These are phyloP conservation scores for Citrus hindsii DNA, from an alignment of 345 rosid species.

Conservation along the genomic window DNA sequence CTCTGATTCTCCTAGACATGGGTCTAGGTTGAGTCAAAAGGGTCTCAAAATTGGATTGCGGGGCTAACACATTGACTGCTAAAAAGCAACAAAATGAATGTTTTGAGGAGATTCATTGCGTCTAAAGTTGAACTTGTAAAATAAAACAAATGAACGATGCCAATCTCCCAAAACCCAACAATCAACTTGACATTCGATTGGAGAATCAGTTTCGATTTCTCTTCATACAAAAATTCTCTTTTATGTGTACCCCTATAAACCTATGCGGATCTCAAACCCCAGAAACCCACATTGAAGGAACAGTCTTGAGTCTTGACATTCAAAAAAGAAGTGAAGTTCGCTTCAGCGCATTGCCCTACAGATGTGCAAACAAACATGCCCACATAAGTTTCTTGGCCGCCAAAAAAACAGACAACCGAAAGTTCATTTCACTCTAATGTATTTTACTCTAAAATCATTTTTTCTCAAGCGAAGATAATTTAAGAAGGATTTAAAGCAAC, in stretches of 20 bases:
- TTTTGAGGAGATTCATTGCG: conserved; percentile 32
- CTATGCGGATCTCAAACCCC: conserved; percentile 17
- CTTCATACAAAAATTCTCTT: conserved; percentile 30
- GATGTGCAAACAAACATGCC: conserved; percentile 25
- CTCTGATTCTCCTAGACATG: conserved; percentile 42
- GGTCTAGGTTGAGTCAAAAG: conserved; percentile 66
- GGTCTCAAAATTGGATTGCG: conserved; percentile 29
- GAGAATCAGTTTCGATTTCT: conserved; percentile 7
- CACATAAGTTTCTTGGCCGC: neutral
- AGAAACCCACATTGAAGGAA: conserved; percentile 24
- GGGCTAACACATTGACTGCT: conserved; percentile 28
- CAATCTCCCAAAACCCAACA: conserved; percentile 23
- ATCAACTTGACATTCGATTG: conserved; percentile 8
- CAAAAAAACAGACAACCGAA: neutral
- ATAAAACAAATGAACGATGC: neutral
- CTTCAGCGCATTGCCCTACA: conserved; percentile 15
- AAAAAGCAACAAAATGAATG: conserved; percentile 36
- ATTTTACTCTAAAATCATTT: neutral
- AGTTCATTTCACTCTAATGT: neutral
- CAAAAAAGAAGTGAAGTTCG: neutral
- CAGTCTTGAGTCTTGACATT: conserved; percentile 8
- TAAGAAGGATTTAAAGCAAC: neutral
- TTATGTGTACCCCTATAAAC: conserved; percentile 16
- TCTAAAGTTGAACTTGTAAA: conserved; percentile 10
- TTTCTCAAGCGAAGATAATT: neutral